Conservation (phyloP, 2,329 filamentous ascomycete species). For the Talaromyces piceae region DNA sequence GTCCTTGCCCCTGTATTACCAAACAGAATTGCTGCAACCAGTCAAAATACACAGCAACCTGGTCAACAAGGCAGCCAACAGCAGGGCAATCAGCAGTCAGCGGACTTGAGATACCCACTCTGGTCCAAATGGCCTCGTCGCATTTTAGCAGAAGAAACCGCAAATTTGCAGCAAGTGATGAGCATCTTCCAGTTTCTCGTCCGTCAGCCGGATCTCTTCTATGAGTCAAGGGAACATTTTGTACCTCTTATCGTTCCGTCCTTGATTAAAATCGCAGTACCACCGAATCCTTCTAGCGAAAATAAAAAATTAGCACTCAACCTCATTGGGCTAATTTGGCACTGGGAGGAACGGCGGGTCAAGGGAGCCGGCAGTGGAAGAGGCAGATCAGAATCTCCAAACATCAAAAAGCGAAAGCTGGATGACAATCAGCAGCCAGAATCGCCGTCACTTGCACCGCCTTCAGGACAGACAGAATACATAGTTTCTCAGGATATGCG, state of each 20-base stretch:
- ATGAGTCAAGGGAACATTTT: constrained; percentile 88
- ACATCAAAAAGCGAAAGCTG: constrained; percentile 66
- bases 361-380: constrained; percentile 39
- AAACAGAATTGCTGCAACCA: constrained; percentile 57
- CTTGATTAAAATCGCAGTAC: constrained; percentile 75
- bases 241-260: constrained; percentile 81
- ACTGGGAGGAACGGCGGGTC: constrained; percentile 82
- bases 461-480: constrained; percentile 51
- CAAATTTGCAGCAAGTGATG: constrained; percentile 91
- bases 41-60: constrained; percentile 11
- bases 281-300: constrained; percentile 76
- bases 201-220: constrained; percentile 85
- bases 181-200: constrained; percentile 97
- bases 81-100: constrained; percentile 41
- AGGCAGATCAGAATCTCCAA: constrained; percentile 60
- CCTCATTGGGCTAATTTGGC: constrained; percentile 83
- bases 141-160: constrained; percentile 86
- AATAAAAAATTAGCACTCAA: constrained; percentile 86
- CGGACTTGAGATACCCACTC: constrained; percentile 65
- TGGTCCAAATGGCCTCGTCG: constrained; percentile 89
- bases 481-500: constrained; percentile 60
- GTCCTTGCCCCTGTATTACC: constrained; percentile 90
- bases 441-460: constrained; percentile 47
- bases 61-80: not conserved
- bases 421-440: constrained; percentile 54